These are phyloP conservation scores for Lactarius psammicola DNA, from an alignment of 768 basidiomycete species.

Conservation along the genomic window DNA sequence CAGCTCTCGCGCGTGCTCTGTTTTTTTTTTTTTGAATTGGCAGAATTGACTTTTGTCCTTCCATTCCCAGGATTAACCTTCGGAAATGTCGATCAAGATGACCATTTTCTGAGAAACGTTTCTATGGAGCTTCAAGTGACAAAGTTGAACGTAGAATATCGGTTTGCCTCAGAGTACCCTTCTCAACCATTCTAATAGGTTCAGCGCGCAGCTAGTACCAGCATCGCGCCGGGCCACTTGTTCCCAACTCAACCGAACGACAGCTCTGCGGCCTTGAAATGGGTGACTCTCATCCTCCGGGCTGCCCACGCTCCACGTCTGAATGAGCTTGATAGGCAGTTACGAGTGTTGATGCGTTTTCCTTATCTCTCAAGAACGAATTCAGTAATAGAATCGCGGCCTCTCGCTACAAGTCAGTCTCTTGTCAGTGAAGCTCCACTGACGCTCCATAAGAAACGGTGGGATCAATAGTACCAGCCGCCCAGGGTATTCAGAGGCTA, in stretches of 20 bases:
- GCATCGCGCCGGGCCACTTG: constrained; percentile 28
- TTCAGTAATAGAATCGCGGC: too few species aligned
- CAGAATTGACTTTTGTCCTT: too few species aligned
- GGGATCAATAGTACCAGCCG: not conserved
- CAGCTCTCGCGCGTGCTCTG: not conserved
- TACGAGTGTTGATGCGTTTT: constrained; percentile 18
- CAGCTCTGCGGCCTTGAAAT: constrained; percentile 31
- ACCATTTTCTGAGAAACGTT: constrained; percentile 20
- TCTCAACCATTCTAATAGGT: not conserved
- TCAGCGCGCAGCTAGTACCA: not conserved
- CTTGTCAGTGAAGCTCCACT: not conserved
- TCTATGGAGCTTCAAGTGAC: constrained; percentile 21
- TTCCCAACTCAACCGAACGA: constrained; percentile 30
- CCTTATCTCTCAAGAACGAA: constrained; percentile 27
- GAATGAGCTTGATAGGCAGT: constrained; percentile 14
- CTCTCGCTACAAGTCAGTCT: too few species aligned
- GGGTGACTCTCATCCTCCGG: constrained; percentile 19
- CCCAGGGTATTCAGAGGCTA: too few species aligned
- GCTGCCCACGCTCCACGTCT: too few species aligned
- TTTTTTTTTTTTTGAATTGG: not conserved
- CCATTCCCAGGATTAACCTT: constrained; percentile 4
- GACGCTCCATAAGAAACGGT: not conserved
- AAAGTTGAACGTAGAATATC: constrained; percentile 27
- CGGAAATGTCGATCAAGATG: constrained; percentile 28
- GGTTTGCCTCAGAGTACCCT: not conserved